phyloP scores from a whole-genome alignment of 75 land plant genomes.

The Cryptomeria japonica region DNA sequence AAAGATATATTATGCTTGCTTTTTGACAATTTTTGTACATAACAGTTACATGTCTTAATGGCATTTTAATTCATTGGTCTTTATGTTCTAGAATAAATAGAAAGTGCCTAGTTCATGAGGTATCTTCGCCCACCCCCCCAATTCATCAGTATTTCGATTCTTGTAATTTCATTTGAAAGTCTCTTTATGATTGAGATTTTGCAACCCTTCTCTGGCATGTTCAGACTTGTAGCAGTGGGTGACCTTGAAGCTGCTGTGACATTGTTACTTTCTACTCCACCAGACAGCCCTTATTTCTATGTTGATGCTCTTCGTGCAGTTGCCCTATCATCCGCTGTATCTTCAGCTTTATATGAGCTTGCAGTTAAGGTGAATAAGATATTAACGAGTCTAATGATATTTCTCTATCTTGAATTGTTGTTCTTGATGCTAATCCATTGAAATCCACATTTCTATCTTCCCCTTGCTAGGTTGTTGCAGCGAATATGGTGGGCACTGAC shows the following conservation, averaged over 20 bases:
- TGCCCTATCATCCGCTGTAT: constrained; percentile 94
- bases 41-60: neutral
- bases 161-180: neutral
- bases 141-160: neutral
- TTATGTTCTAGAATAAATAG: neutral
- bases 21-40: neutral
- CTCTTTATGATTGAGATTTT: neutral
- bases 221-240: constrained; percentile 88
- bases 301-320: constrained; percentile 96
- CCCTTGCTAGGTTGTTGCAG: constrained; percentile 85
- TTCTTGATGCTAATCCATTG: constrained; percentile 2
- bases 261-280: constrained; percentile 86
- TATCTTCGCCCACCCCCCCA: neutral
- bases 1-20: neutral
- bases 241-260: constrained; percentile 95
- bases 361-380: constrained; percentile 82
- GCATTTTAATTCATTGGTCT: neutral
- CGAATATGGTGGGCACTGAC: constrained; percentile 97
- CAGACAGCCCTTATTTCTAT: constrained; percentile 87
- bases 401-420: neutral
- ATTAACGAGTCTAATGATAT: neutral
- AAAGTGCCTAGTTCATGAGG: neutral
- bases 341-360: constrained; percentile 87
- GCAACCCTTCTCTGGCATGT: neutral
- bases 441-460: neutral